Evolutionary conservation across 495 filamentous ascomycete genomes (phyloP).

Genomic region (Trichoderma asperelloides): DNA sequence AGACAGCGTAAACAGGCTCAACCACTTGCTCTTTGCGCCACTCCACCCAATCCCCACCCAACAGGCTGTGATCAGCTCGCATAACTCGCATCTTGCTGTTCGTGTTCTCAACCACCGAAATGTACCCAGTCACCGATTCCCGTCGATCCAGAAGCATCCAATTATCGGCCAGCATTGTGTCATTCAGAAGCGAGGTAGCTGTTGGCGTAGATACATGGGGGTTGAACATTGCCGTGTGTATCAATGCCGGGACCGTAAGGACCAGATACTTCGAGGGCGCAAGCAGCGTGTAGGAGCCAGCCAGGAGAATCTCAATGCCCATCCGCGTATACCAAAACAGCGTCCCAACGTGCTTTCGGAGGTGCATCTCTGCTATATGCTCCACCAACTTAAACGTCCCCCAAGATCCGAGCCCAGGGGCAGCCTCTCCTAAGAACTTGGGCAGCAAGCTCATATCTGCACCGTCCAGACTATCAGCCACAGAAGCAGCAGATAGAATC

Average conservation of each 20-base stretch:
- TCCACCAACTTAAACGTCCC: conserved; percentile 54
- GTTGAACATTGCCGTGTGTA: conserved; percentile 63
- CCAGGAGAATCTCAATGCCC: conserved; percentile 60
- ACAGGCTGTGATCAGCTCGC: conserved; percentile 86
- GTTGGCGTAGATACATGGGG: conserved; percentile 52
- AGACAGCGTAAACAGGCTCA: conserved; percentile 89
- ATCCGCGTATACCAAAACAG: conserved; percentile 57
- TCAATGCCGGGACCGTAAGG: conserved; percentile 55
- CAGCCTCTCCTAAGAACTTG: conserved; percentile 45
- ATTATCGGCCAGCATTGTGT: conserved; percentile 42
- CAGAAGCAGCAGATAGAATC: conserved; percentile 55
- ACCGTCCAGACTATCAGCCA: conserved; percentile 52
- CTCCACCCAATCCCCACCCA: conserved; percentile 87
- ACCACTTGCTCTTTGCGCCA: conserved; percentile 44
- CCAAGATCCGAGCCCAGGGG: conserved; percentile 54
- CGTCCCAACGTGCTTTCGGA: conserved; percentile 50
- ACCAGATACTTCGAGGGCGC: conserved; percentile 59
- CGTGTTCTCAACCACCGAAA: conserved; percentile 75
- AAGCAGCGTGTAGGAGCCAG: conserved; percentile 50
- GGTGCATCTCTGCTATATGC: conserved; percentile 35
- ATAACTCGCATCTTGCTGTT: conserved; percentile 67
- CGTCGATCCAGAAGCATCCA: conserved; percentile 65
- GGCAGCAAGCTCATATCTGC: conserved; percentile 48
- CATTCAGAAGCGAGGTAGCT: conserved; percentile 51
- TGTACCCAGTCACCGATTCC: conserved; percentile 83